A percentile compares a stretch with the other conserved stretches of the same genome.
These are phyloP conservation scores for Pythium dissimile DNA, from an alignment of 352 stramenopile genomes.

Conservation along the genomic window DNA sequence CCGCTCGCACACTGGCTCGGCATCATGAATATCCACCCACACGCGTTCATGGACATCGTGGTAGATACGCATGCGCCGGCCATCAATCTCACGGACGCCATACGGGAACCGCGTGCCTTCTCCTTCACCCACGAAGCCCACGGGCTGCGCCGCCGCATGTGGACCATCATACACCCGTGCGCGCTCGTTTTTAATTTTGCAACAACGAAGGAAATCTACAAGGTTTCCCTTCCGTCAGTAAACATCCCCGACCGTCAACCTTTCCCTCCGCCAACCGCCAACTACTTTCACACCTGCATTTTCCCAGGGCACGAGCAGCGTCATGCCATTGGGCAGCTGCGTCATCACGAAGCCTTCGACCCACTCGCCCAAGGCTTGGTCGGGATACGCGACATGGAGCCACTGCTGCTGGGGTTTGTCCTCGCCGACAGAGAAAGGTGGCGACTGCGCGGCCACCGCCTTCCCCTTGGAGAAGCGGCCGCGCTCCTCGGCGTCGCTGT, in stretches of 20 bases:
- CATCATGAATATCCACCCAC: conserved; percentile 51
- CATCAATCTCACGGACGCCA: conserved; percentile 33
- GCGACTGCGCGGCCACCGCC: conserved; percentile 34
- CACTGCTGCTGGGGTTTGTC: conserved; percentile 32
- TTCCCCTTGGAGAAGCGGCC: conserved; percentile 48
- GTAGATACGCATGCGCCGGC: conserved; percentile 29
- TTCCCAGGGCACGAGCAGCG: conserved; percentile 52
- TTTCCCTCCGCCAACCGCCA: background rate
- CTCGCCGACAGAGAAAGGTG: conserved; percentile 31
- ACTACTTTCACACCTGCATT: conserved; percentile 17
- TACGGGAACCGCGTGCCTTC: conserved; percentile 41
- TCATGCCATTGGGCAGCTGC: conserved; percentile 35
- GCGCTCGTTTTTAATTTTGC: conserved; percentile 28
- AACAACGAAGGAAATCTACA: conserved; percentile 42
- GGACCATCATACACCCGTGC: conserved; percentile 42
- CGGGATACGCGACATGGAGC: conserved; percentile 48
- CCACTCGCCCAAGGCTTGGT: conserved; percentile 25
- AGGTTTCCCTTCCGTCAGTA: background rate
- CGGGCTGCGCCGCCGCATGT: conserved; percentile 16
- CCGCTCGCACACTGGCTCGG: conserved; percentile 43
- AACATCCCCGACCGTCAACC: background rate
- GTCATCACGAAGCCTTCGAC: conserved; percentile 55
- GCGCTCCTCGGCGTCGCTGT: conserved; percentile 37
- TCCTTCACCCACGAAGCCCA: conserved; percentile 31
- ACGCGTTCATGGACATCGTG: conserved; percentile 41